Evolutionary conservation across 352 stramenopile species (phyloP), one percentile per base, ranked within the genome.

Genomic region (Paralagenidium karlingii): DNA sequence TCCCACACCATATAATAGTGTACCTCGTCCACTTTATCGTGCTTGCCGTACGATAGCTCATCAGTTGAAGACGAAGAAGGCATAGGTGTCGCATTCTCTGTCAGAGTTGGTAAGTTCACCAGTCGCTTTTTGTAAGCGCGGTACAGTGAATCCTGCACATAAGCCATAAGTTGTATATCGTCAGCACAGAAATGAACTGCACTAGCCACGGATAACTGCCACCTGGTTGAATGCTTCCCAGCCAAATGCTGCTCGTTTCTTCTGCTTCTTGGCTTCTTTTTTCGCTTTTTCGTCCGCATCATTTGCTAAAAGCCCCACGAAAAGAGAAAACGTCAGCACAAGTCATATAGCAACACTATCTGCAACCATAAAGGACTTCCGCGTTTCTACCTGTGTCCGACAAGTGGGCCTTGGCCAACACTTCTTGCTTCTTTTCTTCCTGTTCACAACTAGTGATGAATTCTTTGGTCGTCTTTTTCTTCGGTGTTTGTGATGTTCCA

Each of bases 111-210:
- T 13, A 88, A 45, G 29, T 52, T 69, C 24, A 60, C 55, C 40
- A 89, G 39, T 7, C 75, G 71, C 47, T 89, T 89, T 54, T 89
- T 89, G 62, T 89, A 89, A 16, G 58, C 71, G 43, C 84, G 85
- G 48, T 81, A 89, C 13, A 89, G 50, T 21, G 75, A 82, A 36
- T 89, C 71, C 58, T 83, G 37, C 3, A 43, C 20, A 31, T 36
- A 19, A 38, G 4, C 30, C 19, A 19, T 10, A 12, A 8, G 13
- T 36, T 24, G 38, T 34, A n/a, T n/a, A n/a, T 43, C 6, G 16
- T 40, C 13, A 6, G 11, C 24, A 24, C 7, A 5, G 3, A 20
- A 15, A 20, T 0, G 15, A 16, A 25, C 25, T 18, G 13, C 18
- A 22, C 8, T 10, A 37, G 12, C 9, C 18, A 26, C 25, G 31